Percentiles rank a stretch among this genome's conserved stretches.
Conservation (phyloP, 179 eudicot genomes). For the Beta corolliflora region DNA sequence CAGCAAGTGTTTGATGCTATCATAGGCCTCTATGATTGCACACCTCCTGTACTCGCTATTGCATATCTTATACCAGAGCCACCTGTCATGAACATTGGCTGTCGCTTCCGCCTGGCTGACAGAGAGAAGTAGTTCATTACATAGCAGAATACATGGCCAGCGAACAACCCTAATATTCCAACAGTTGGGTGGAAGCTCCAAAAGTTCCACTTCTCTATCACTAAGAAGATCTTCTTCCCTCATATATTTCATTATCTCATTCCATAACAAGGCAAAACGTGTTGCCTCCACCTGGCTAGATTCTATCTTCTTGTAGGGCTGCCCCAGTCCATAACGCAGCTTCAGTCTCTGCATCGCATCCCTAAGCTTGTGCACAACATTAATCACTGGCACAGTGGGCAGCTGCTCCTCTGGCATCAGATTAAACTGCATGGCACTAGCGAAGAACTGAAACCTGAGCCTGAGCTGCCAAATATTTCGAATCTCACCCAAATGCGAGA, state of each 20-base stretch:
- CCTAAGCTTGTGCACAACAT: conserved; percentile 58
- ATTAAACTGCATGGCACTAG: conserved; percentile 93
- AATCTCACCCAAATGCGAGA: conserved; percentile 93
- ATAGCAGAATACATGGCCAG: conserved; percentile 88
- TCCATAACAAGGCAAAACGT: conserved; percentile 89
- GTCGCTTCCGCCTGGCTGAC: conserved; percentile 67
- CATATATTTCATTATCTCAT: conserved; percentile 69
- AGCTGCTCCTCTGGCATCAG: conserved; percentile 72
- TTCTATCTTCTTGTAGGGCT: conserved; percentile 76
- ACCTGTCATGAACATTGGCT: conserved; percentile 44
- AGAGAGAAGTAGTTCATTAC: conserved; percentile 87
- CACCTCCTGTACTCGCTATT: conserved; percentile 87
- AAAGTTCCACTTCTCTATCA: conserved; percentile 72
- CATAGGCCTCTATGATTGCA: conserved; percentile 85
- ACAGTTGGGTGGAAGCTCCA: conserved; percentile 78
- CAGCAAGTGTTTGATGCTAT: conserved; percentile 66
- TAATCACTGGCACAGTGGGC: conserved; percentile 38
- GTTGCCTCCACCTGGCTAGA: conserved; percentile 84
- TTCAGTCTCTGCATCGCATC: conserved; percentile 69
- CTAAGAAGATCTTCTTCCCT: conserved; percentile 93
- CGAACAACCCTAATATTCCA: conserved; percentile 89
- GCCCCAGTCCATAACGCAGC: conserved; percentile 86
- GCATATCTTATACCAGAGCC: conserved; percentile 74
- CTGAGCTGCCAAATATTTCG: conserved; percentile 78
- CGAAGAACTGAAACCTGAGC: conserved; percentile 93